Percentiles rank a stretch among this genome's conserved stretches.
Evolutionary conservation across 345 rosid species (phyloP).

Genomic region (Microthlaspi erraticum): DNA sequence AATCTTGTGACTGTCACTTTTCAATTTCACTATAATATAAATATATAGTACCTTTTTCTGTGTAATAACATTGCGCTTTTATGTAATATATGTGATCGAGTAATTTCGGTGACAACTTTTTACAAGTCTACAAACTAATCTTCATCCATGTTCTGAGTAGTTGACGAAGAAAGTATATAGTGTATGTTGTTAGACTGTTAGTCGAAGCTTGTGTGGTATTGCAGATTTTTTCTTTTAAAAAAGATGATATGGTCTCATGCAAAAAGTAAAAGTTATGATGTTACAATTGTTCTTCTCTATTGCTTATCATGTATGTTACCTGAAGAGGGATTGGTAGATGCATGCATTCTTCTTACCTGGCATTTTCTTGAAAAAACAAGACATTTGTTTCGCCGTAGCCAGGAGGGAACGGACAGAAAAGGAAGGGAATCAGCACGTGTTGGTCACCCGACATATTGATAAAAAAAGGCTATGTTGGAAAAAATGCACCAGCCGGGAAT

Average conservation of each 20-base stretch:
- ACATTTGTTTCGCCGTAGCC: constrained; percentile 14
- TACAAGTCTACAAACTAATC: no score
- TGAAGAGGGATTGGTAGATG: neutral
- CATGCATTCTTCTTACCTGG: constrained; percentile 12
- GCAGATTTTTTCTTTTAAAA: neutral
- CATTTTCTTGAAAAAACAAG: neutral
- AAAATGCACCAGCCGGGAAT: constrained; percentile 32
- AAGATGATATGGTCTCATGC: neutral
- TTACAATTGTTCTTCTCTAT: neutral
- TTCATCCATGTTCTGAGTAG: no score
- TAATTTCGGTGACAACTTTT: no score
- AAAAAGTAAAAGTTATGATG: constrained; percentile 19
- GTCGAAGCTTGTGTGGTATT: constrained; percentile 9
- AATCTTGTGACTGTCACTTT: neutral
- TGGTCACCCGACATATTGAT: neutral
- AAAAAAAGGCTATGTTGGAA: neutral
- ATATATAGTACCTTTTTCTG: no score
- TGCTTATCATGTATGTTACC: neutral
- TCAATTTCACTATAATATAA: neutral
- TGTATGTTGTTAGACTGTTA: no score
- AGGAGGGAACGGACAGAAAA: constrained; percentile 4
- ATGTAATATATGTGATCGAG: no score
- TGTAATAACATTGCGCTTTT: no score
- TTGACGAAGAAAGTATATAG: no score
- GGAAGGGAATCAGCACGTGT: constrained; percentile 18